Conservation (phyloP, 345 rosid genomes). For the Erodium maritimum region DNA sequence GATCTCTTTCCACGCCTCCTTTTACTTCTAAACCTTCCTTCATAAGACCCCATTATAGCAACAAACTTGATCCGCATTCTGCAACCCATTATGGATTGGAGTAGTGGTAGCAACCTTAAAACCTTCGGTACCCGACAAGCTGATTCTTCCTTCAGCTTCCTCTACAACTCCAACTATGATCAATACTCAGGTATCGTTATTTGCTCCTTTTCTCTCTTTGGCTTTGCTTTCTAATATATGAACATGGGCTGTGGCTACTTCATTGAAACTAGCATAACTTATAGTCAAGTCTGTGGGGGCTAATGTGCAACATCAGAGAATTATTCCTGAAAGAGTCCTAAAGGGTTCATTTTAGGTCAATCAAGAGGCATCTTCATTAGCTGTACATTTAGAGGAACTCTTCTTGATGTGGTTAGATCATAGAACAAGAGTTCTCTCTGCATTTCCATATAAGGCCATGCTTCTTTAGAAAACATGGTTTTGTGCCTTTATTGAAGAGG, state of each 20-base stretch:
- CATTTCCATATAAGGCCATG: too few species aligned
- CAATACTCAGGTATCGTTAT: slow-evolving; percentile 43
- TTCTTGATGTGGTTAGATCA: too few species aligned
- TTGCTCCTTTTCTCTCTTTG: neutral
- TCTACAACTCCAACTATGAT: slow-evolving; percentile 47
- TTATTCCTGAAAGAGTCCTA: too few species aligned
- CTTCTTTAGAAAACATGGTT: too few species aligned
- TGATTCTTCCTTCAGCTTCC: slow-evolving; percentile 45
- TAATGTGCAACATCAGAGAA: too few species aligned
- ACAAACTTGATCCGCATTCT: neutral
- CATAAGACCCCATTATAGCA: neutral
- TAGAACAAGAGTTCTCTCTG: too few species aligned
- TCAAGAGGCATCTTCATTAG: too few species aligned
- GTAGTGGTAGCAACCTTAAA: slow-evolving; percentile 19
- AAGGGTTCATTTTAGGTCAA: too few species aligned
- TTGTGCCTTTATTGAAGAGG: neutral
- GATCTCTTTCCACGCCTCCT: slow-evolving; percentile 6
- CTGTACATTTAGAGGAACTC: neutral
- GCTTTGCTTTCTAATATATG: neutral
- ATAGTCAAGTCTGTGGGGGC: too few species aligned
- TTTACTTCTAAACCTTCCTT: neutral
- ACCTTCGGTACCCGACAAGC: slow-evolving; percentile 32
- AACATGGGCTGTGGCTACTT: neutral
- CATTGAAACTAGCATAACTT: neutral
- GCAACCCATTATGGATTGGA: slow-evolving; percentile 43